A percentile compares a stretch with the other conserved stretches of the same genome.
phyloP scores from a whole-genome alignment of 768 basidiomycete genomes.

The Leccinum disarticulatum region DNA sequence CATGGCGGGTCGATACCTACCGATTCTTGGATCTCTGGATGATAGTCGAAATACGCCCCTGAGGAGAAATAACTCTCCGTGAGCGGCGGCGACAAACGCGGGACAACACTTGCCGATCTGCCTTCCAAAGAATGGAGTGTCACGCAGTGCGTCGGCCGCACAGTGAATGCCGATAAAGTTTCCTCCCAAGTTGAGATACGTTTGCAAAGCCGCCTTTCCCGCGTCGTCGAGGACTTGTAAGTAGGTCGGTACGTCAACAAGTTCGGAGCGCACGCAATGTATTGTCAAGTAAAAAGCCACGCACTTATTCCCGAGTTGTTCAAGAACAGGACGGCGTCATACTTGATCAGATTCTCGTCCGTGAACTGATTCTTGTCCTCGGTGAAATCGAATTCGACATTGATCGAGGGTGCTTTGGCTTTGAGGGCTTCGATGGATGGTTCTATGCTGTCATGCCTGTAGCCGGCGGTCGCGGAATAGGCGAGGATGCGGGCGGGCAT shows the following conservation, averaged over 20 bases:
- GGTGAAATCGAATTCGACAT: conserved; percentile 59
- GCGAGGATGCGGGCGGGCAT: conserved; percentile 48
- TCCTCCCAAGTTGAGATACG: conserved; percentile 65
- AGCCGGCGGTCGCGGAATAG: conserved; percentile 61
- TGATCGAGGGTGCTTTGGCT: conserved; percentile 42
- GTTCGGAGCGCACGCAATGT: background rate
- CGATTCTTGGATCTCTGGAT: conserved; percentile 62
- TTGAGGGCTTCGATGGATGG: conserved; percentile 60
- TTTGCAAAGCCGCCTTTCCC: conserved; percentile 62
- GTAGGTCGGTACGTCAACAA: background rate
- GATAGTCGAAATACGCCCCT: conserved; percentile 74
- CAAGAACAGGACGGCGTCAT: conserved; percentile 69
- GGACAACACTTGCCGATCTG: conserved; percentile 48
- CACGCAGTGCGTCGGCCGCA: conserved; percentile 58
- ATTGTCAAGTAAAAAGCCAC: conserved; percentile 14
- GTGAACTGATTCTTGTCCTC: conserved; percentile 62
- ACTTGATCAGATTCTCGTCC: conserved; percentile 49
- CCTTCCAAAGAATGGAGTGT: conserved; percentile 54
- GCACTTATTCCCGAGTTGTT: conserved; percentile 67
- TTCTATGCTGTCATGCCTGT: conserved; percentile 75
- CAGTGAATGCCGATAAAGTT: conserved; percentile 72
- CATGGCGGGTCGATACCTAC: conserved; percentile 37
- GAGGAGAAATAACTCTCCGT: background rate
- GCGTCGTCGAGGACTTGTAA: conserved; percentile 51
- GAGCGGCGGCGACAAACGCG: background rate